Evolutionary conservation across 805 yeast genomes (phyloP).

Genomic region (Clavispora phyllophila): DNA sequence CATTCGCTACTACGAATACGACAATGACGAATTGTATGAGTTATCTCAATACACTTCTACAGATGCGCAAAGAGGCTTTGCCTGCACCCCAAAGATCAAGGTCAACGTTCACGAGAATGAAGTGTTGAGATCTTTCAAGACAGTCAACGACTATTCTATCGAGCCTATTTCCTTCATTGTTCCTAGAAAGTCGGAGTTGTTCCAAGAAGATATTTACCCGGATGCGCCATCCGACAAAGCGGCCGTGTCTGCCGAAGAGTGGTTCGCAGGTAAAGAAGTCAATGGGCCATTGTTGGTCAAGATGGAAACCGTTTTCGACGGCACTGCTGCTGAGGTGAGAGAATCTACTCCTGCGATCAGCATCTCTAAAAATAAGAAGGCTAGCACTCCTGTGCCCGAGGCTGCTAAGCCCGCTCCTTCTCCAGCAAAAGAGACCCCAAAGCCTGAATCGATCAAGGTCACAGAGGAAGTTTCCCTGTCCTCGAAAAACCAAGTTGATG

Average conservation of each 20-base stretch:
- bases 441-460: constrained; percentile 1
- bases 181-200: constrained; percentile 89
- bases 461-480: no score
- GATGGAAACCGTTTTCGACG: constrained; percentile 78
- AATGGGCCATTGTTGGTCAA: constrained; percentile 77
- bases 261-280: constrained; percentile 72
- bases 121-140: constrained; percentile 74
- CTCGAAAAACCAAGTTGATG: constrained; percentile 28
- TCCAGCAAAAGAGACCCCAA: constrained; percentile 6
- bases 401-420: not conserved
- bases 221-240: constrained; percentile 80
- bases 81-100: constrained; percentile 77
- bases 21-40: constrained; percentile 74
- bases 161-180: constrained; percentile 92
- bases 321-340: constrained; percentile 48
- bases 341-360: constrained; percentile 33
- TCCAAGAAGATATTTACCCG: constrained; percentile 90
- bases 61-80: constrained; percentile 95
- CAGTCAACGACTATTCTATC: constrained; percentile 76
- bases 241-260: constrained; percentile 75
- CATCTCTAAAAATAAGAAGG: constrained; percentile 19
- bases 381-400: not conserved
- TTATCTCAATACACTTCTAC: constrained; percentile 85
- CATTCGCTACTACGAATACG: constrained; percentile 88
- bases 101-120: constrained; percentile 82